Evolutionary conservation across 306 rosid species (phyloP).

Genomic region (Prunus persica): Prunus_persica_NCBIv2 NC_034009.1:42113001-42113500

Average conservation of each 20-base stretch:
- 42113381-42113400: background rate
- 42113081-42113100: constrained; percentile 53
- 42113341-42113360: background rate
- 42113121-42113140: background rate
- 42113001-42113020: constrained; percentile 63
- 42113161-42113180: background rate
- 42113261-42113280: constrained; percentile 88
- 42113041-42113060: constrained; percentile 59
- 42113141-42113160: background rate
- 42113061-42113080: constrained; percentile 50
- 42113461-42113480: constrained; percentile 61
- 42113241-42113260: constrained; percentile 89
- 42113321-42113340: constrained; percentile 43
- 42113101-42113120: constrained; percentile 54
- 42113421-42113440: constrained; percentile 65
- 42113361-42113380: background rate
- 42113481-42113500: constrained; percentile 58
- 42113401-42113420: constrained; percentile 72
- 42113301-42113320: constrained; percentile 93
- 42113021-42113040: constrained; percentile 58
- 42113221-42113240: constrained; percentile 83
- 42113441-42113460: constrained; percentile 71
- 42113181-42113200: constrained; percentile 35
- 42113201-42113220: constrained; percentile 88
- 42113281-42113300: constrained; percentile 78